Base-by-base conservation (phyloP, 1,284 basidiomycete species). In the Puccinia horiana region DNA sequence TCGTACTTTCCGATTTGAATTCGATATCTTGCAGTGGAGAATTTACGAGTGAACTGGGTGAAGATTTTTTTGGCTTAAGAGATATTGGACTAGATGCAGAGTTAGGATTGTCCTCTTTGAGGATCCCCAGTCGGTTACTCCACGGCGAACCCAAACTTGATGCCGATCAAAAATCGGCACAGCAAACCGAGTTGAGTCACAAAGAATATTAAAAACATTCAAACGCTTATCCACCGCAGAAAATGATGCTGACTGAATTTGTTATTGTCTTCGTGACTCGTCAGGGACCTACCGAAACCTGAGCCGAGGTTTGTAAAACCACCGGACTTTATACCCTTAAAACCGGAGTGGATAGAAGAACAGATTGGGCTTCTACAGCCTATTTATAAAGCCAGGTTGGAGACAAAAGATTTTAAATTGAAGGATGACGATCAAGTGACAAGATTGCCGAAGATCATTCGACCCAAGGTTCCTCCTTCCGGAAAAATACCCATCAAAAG, bases 71-170 rank as follows among this genome's bases (percentile, higher is more conserved):
- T 47, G 96, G 95, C 26, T 89, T 98, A 42, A 90, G 91, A 78
- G 94, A 94, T 86, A 88, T 96, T 61, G 96, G 96, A 29, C 93
- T 98, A 81, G 94, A 95, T 74, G 90, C 90, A 65, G 96, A 98
- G 86, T 89, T 94, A 79, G 94, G 94, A n/a, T 88, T 96, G 83
- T 90, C 91, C n/a, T 42, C 67, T 0, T 89, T 97, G 74, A 90
- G 90, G 16, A 90, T 97, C 26, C 96, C 96, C 8, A 92, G 92
- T 85, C 90, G 90, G 81, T 87, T 98, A 47, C 90, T 95, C 86
- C 92, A 91, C 85, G 91, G 93, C 52, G 42, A 35, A 35, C 77
- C 77, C 11, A 42, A 65, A 29, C 32, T 35, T 70, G 77, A 67
- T 26, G 40, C 40, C 29, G 44, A 54, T 32, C 70, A 70, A 79